phyloP scores from a whole-genome alignment of 495 filamentous ascomycete species.

The Platismatia glauca region DNA sequence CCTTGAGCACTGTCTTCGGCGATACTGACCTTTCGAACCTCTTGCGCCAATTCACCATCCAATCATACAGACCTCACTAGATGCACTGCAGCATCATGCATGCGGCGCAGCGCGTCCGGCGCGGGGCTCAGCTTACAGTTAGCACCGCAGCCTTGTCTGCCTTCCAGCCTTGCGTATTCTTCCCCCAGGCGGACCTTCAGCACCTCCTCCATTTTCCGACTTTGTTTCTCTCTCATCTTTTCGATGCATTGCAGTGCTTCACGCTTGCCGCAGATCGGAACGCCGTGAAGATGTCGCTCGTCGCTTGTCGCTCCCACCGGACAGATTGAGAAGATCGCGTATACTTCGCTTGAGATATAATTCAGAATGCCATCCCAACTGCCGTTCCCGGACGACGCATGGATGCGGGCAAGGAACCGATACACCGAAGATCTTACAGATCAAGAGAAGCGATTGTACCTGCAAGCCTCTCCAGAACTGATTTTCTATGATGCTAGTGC shows the following conservation, averaged over 20 bases:
- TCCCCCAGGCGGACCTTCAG: background rate
- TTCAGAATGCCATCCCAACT: background rate
- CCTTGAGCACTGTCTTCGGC: too few species aligned
- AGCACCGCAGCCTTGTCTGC: background rate
- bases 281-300: background rate
- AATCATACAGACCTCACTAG: background rate
- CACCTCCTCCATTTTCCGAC: background rate
- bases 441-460: slow-evolving; percentile 23
- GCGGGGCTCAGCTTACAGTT: background rate
- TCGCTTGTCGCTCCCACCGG: background rate
- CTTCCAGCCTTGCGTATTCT: background rate
- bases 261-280: background rate
- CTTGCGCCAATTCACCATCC: background rate
- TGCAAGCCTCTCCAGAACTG: slow-evolving; percentile 23
- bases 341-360: background rate
- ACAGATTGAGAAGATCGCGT: background rate
- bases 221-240: background rate
- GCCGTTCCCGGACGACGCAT: slow-evolving; percentile 19
- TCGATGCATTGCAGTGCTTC: background rate
- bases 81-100: background rate
- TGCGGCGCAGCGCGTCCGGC: background rate
- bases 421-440: slow-evolving; percentile 27
- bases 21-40: too few species aligned
- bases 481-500: slow-evolving; percentile 30
- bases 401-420: slow-evolving; percentile 26